Base-by-base conservation (phyloP, 2,329 filamentous ascomycete species). In the Aaosphaeria arxii region DNA sequence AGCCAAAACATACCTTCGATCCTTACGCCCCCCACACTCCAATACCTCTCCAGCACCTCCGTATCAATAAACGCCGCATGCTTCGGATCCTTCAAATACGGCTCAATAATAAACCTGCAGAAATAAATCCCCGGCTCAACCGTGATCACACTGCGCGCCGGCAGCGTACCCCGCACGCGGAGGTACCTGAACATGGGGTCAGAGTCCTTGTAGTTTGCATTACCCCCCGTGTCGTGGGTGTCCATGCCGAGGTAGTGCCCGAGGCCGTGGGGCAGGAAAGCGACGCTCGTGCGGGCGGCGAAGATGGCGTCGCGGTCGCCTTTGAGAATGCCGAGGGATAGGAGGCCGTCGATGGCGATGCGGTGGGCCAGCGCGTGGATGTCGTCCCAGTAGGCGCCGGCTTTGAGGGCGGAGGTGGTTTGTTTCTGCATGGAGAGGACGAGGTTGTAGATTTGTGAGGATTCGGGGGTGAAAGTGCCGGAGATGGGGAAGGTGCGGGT, bases 91-190 rank as follows among this genome's bases (percentile, higher is more conserved):
- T 87, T 76, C 63, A 88, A 81, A 64, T 84, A 86, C 17, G 82
- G 81, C 71, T 89, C 81, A 50, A 91, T 81, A 54, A 88, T 90
- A 46, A 83, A 85, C 33, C 80, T 77, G 66, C 85, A 86, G 71
- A 91, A 91, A 69, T 91, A 91, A 36, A 86, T 85, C 17, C 94
- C 94, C 9, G 94, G 94, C 75, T 99, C 94, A 36, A 97, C 92
- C 0, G 94, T 99, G 45, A 99, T 85, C 28, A 99, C 89, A 43
- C 86, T 86, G 6, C 88, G 87, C 0, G 84, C 86, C 0, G 90
- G 89, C 42, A 96, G 70, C 24, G 73, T 79, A 9, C 88, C 86
- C 45, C 94, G 78, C 36, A 95, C 85, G 40, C 94, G 80, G 51
- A 99, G 75, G 65, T 96, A 97, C 45, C 84, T 80, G 73, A 96